Evolutionary conservation across 495 filamentous ascomycete species (phyloP), one percentile per base, ranked within the genome.

Genomic region (Lentithecium fluviatile): DNA sequence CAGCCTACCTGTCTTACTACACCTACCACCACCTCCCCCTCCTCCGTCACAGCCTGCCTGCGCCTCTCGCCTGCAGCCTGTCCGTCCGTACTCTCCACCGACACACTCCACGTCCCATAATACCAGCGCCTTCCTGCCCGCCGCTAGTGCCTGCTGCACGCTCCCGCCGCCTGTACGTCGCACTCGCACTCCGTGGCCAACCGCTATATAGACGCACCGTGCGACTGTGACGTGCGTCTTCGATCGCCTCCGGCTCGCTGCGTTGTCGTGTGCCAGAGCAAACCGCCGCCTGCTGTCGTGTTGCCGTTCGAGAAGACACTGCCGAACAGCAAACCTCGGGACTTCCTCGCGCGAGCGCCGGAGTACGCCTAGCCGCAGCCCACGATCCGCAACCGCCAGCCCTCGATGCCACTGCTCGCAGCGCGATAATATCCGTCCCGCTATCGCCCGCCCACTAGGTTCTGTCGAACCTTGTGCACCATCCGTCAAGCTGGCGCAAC

Each of bases 401-500:
- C 50, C 19, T 63, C 64, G 38, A 62, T 58, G 59, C 48, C 47
- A 21, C 49, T 20, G 34, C 47, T 29, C 13, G 47, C 38, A 47
- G 10, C 23, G 25, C 52, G 24, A 47, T 56, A 57, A 43, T 46
- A 25, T 2, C 56, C 0, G 12, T 40, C 51, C 49, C 62, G 52
- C 57, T 61, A 52, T 48, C 37, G 38, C 7, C 21, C 37, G 21
- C 23, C 57, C 34, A 32, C 51, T 29, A 58, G 60, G 65, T 64
- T 68, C 60, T 47, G 36, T 43, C 54, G 56, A 51, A 64, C 56
- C 64, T 67, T 24, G 54, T 67, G 56, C 43, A 25, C 48, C 54
- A 19, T 29, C 43, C 29, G 52, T 62, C 62, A 69, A 62, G 58
- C 66, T 69, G 66, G 66, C 66, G 52, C 61, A 56, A 62, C 61